phyloP scores from a whole-genome alignment of 2,329 filamentous ascomycete species.

The Berkeleyomyces basicola region DNA sequence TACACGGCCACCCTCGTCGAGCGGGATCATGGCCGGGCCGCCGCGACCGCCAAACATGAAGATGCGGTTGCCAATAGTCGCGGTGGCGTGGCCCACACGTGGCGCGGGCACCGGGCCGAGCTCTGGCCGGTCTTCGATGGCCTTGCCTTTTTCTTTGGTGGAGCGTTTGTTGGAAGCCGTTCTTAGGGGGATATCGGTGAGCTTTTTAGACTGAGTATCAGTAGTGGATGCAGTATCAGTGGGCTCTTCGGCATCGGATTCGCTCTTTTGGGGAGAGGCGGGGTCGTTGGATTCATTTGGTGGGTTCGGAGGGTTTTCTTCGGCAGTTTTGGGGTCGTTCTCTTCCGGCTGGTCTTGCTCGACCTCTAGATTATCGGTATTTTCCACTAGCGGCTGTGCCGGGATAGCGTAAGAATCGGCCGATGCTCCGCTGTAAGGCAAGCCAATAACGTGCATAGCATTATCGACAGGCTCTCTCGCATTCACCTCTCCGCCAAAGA shows the following conservation, averaged over 20 bases:
- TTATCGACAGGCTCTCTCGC: slow-evolving; percentile 56
- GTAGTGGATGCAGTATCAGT: neutral
- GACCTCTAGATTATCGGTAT: neutral
- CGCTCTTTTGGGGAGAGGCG: slow-evolving; percentile 8
- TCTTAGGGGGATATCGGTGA: slow-evolving; percentile 28
- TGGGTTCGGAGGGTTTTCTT: slow-evolving; percentile 9
- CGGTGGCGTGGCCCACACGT: slow-evolving; percentile 57
- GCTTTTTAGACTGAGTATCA: slow-evolving; percentile 17
- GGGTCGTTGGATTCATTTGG: slow-evolving; percentile 16
- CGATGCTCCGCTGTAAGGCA: slow-evolving; percentile 39
- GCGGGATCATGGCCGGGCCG: slow-evolving; percentile 47
- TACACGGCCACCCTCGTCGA: slow-evolving; percentile 58
- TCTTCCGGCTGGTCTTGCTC: slow-evolving; percentile 18
- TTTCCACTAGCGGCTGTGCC: slow-evolving; percentile 23
- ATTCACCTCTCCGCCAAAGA: slow-evolving; percentile 62
- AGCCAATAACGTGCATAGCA: slow-evolving; percentile 47
- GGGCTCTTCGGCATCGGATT: slow-evolving; percentile 13
- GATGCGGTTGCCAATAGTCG: slow-evolving; percentile 50
- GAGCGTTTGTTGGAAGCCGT: slow-evolving; percentile 17
- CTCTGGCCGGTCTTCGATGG: slow-evolving; percentile 16
- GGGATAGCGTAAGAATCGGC: slow-evolving; percentile 44
- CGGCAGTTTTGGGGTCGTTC: slow-evolving; percentile 16
- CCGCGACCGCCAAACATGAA: slow-evolving; percentile 72
- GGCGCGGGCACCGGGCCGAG: slow-evolving; percentile 40
- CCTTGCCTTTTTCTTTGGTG: slow-evolving; percentile 26